Conservation (phyloP, 129 eudicot genomes). For the Deinandra increscens region DNA sequence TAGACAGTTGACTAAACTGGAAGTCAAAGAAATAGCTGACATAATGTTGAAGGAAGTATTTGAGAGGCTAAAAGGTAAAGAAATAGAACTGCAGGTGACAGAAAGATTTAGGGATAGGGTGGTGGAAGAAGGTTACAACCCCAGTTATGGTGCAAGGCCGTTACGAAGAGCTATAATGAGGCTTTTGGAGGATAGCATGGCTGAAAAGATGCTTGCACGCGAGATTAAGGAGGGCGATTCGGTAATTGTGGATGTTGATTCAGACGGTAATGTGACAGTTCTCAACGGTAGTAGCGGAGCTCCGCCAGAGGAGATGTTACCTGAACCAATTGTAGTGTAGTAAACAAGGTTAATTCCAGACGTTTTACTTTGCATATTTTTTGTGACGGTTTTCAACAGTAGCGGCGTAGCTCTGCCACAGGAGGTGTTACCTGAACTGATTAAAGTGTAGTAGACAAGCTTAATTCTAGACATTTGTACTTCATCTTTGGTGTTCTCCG, state of each 20-base stretch:
- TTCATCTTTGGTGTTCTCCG: too few species aligned
- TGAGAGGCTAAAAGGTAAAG: constrained; percentile 36
- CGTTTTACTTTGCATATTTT: background rate
- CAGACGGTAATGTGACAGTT: constrained; percentile 45
- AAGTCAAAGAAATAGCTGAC: constrained; percentile 37
- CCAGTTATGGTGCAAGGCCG: constrained; percentile 58
- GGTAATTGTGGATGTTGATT: constrained; percentile 36
- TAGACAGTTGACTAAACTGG: constrained; percentile 28
- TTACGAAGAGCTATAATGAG: constrained; percentile 43
- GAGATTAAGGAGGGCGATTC: constrained; percentile 43
- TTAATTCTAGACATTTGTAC: too few species aligned
- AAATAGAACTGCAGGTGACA: constrained; percentile 37
- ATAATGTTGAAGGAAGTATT: constrained; percentile 43
- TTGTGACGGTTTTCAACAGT: too few species aligned
- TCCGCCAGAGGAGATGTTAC: constrained; percentile 42
- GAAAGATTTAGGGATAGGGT: constrained; percentile 37
- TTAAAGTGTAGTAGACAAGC: too few species aligned
- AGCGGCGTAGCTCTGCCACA: too few species aligned
- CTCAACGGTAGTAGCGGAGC: constrained; percentile 66
- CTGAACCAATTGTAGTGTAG: constrained; percentile 30
- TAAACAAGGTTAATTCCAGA: background rate
- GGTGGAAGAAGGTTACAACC: constrained; percentile 46
- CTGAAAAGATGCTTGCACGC: constrained; percentile 42
- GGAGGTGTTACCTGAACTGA: too few species aligned
- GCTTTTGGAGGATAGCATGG: constrained; percentile 50